Percentiles rank a stretch among this genome's conserved stretches.
phyloP scores from a whole-genome alignment of 305 asterid species.

The Fraxinus greggii region DNA sequence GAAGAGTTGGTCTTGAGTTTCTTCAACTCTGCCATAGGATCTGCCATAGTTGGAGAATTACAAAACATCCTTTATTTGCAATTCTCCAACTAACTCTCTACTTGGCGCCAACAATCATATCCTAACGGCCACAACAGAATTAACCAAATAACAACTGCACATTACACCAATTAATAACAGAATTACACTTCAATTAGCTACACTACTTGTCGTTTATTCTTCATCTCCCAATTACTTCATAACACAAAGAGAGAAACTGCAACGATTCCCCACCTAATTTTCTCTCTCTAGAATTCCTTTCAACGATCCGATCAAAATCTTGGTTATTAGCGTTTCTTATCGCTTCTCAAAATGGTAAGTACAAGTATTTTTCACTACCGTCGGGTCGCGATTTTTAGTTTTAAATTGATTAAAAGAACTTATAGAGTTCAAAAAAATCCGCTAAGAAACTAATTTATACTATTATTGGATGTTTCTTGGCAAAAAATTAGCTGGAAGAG shows the following conservation, averaged over 20 bases:
- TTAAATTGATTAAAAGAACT: background rate
- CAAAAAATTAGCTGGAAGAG: background rate
- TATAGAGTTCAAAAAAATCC: background rate
- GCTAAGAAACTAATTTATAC: background rate
- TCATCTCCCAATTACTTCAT: too few relatives aligned
- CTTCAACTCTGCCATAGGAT: too few relatives aligned
- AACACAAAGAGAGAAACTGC: background rate
- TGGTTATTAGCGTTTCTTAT: background rate
- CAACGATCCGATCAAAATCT: background rate
- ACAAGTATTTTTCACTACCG: background rate
- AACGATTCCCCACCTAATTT: background rate
- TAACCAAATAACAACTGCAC: too few relatives aligned
- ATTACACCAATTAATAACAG: too few relatives aligned
- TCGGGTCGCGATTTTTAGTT: background rate
- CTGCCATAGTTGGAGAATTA: too few relatives aligned
- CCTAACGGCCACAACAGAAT: too few relatives aligned
- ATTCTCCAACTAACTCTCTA: too few relatives aligned
- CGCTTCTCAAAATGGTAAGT: background rate
- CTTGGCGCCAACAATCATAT: too few relatives aligned
- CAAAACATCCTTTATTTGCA: too few relatives aligned
- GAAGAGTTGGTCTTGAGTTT: too few relatives aligned
- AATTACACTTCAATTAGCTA: too few relatives aligned
- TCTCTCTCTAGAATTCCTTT: background rate
- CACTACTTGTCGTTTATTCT: too few relatives aligned
- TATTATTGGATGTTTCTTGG: background rate